Evolutionary conservation across 2,329 filamentous ascomycete genomes (phyloP).

Genomic region (Ophiostoma angusticollis): DNA sequence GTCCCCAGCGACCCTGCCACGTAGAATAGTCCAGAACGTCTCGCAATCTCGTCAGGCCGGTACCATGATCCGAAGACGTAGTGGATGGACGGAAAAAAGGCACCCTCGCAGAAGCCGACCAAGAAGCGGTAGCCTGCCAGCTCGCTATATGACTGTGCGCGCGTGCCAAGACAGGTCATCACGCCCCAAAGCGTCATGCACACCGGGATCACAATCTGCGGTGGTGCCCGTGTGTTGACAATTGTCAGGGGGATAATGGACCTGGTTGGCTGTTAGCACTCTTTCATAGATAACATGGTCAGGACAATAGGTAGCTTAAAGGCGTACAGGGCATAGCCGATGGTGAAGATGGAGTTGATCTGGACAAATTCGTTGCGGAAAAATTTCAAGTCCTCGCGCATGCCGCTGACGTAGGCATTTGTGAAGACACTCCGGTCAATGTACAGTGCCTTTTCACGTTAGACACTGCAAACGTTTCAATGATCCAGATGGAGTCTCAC

Average conservation of each 20-base stretch:
- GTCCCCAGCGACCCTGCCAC: conserved; percentile 37
- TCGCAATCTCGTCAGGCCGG: conserved; percentile 44
- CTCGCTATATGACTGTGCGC: conserved; percentile 14
- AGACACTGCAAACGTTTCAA: not conserved
- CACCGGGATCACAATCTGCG: conserved; percentile 30
- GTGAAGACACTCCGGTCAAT: conserved; percentile 9
- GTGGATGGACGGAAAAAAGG: conserved; percentile 19
- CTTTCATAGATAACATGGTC: too few relatives aligned
- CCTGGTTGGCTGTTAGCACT: too few relatives aligned
- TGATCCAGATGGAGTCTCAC: conserved; percentile 2
- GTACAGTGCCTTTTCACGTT: not conserved
- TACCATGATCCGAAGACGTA: conserved; percentile 38
- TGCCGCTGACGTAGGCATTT: conserved; percentile 19
- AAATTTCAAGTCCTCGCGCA: conserved; percentile 18
- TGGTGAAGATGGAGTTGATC: conserved; percentile 14
- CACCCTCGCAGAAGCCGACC: conserved; percentile 21
- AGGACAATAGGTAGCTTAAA: too few relatives aligned
- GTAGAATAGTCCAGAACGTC: conserved; percentile 49
- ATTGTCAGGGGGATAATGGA: not conserved
- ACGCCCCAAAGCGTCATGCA: not conserved
- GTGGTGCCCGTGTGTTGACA: not conserved
- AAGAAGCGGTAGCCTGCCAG: conserved; percentile 23
- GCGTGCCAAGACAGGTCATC: conserved; percentile 16
- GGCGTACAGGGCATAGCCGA: conserved; percentile 7
- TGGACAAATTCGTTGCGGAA: conserved; percentile 15